Conservation (phyloP, 2,329 filamentous ascomycete genomes). For the Aspergillus transmontanensis region DNA sequence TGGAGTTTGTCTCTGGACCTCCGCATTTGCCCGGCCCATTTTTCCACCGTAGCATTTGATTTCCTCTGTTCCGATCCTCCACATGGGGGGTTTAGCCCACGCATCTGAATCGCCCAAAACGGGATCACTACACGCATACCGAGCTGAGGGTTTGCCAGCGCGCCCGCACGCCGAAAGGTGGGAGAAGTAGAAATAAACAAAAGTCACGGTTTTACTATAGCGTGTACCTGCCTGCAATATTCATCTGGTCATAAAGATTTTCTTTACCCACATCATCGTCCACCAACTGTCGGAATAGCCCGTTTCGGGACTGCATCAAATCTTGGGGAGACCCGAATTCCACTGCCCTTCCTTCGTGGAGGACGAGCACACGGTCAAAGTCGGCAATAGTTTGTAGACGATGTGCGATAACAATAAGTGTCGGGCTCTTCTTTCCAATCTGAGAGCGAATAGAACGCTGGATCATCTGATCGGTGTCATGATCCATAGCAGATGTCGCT, state of each 20-base stretch:
- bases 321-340: slow-evolving; percentile 5
- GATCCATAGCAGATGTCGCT: slow-evolving; percentile 8
- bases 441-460: slow-evolving; percentile 4
- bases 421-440: not conserved
- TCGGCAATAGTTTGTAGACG: slow-evolving; percentile 5
- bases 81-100: not conserved
- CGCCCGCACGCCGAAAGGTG: not conserved
- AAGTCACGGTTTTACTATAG: not conserved
- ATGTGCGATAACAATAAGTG: slow-evolving; percentile 7
- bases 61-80: too few relatives aligned
- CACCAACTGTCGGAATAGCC: not conserved
- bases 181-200: not conserved
- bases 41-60: not conserved
- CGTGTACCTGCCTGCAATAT: not conserved
- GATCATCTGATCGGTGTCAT: slow-evolving; percentile 6
- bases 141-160: not conserved
- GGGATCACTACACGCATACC: not conserved
- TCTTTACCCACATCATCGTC: not conserved
- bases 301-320: not conserved
- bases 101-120: not conserved
- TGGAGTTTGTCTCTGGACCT: not conserved
- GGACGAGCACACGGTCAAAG: slow-evolving; percentile 4
- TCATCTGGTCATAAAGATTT: not conserved
- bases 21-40: not conserved
- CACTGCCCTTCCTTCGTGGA: slow-evolving; percentile 2